A percentile compares a stretch with the other conserved stretches of the same genome.
Conservation (phyloP, 1,284 basidiomycete species). For the Cutaneotrichosporon curvatum region DNA sequence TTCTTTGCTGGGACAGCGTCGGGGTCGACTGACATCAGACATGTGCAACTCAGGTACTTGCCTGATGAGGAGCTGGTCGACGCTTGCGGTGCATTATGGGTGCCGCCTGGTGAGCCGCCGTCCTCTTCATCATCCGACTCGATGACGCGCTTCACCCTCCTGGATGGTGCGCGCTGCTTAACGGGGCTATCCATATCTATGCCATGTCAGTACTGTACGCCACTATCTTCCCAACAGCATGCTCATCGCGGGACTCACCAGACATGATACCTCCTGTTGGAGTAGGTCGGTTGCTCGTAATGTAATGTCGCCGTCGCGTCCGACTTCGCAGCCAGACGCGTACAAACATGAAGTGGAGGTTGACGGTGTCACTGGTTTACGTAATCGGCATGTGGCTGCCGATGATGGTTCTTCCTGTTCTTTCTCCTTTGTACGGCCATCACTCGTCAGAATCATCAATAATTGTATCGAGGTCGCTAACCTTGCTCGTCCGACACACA, state of each 20-base stretch:
- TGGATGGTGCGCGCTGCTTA: conserved; percentile 13
- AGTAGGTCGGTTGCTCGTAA: background rate
- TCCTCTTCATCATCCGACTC: conserved; percentile 61
- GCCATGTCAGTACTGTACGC: conserved; percentile 1
- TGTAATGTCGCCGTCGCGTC: conserved; percentile 2
- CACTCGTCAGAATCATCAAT: no score
- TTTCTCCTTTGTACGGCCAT: no score
- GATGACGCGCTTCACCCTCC: conserved; percentile 58
- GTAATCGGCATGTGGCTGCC: background rate
- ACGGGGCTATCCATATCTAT: conserved; percentile 22
- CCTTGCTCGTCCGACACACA: no score
- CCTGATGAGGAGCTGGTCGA: no score
- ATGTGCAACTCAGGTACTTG: no score
- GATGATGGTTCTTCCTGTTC: background rate
- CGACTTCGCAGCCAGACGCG: conserved; percentile 2
- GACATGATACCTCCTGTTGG: conserved; percentile 8
- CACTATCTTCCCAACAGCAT: no score
- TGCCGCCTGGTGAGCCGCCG: conserved; percentile 1
- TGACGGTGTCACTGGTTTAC: background rate
- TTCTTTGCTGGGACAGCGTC: conserved; percentile 32
- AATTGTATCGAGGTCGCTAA: no score
- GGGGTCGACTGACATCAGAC: no score
- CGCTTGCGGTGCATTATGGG: background rate
- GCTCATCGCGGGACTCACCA: conserved; percentile 3
- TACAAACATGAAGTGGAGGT: background rate